Base-by-base conservation (phyloP, 768 basidiomycete genomes). In the Pulveroboletus ravenelii region DNA sequence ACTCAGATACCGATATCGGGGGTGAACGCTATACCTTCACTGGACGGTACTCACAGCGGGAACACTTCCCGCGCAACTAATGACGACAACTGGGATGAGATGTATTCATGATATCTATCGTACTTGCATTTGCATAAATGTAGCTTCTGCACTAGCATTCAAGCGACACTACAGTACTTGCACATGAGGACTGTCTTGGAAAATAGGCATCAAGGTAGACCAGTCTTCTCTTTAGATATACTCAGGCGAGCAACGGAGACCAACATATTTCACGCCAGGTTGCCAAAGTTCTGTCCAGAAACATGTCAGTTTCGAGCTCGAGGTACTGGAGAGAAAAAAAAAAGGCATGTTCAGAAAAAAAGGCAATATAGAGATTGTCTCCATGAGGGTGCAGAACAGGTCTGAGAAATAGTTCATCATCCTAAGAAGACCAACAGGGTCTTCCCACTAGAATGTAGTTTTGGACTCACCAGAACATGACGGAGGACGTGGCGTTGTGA, bases 1-100 rank as follows among this genome's bases (percentile, higher is more conserved):
- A 34, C 41, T 8, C 61, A 54, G 35, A 55, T 62, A 53, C 59
- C 66, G 51, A 44, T 64, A 37, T 61, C 67, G 25, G 54, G 65
- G 6, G 61, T 61, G 14, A 58, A 50, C 14, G 35, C 60, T 12
- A 48, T 49, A 10, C 40, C 63, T 14, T 55, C 55, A 10, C 45
- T 48, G 30, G 57, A 51, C 20, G 48, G 53, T 36, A 20, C 38
- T 25, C 20, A 39, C 50, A 50, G 45, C 32, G 45, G 47, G 37
- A 42, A 58, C 25, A 53, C 38, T 0, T 50, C 57, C 40, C 53
- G 58, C n/a, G 54, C 57, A 37, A 72, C 67, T 12, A 74, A 76
- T 30, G 76, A 78, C 23, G 77, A 80, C 45, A 82, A 78, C 18
- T 79, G 75, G 76, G 84, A 85, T 41, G 81, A 85, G 45, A 80